Base-by-base conservation (phyloP, 1,139 yeast species). In the Candida sojae region DNA sequence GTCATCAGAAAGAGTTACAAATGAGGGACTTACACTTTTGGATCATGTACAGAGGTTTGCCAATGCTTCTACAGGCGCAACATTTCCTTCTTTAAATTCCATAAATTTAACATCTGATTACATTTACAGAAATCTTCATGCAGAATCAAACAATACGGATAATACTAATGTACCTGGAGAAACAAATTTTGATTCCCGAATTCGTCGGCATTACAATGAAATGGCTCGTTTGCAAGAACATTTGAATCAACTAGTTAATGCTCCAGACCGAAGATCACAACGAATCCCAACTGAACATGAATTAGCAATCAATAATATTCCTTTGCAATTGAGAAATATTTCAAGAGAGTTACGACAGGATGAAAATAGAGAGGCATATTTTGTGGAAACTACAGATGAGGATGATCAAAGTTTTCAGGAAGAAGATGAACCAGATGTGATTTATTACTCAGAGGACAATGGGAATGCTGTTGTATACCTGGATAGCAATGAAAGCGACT, bases 321-420 rank as follows among this genome's bases (percentile, higher is more conserved):
- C 57, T 5, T n/a, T 47, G 3, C 56, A 53, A 28, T 46, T 54
- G 23, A 43, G 55, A 41, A 53, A 53, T 25, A 29, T 53, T 26
- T 47, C 56, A 11, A 46, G 54, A 39, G 55, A 48, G 28, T 38
- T 51, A 12, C 43, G 51, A 11, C 37, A 47, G 9, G 39, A 40
- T n/a, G 39, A 33, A 10, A 46, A 48, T 31, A 45, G 49, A 39
- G 55, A 51, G 35, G 47, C 48, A 12, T 46, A 52, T 39, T 41
- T 30, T 32, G 44, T 44, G 6, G 50, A 48, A 21, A 40, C 53
- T 2, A 46, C 48, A 5, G 55, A 52, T 43, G 54, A 48, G n/a
- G 56, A 53, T 21, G 52, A 53, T 30, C 54, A 53, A 41, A 52
- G 54, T 26, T 48, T 51, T 13, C 48, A 48, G 26, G 47, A 49